Evolutionary conservation across 2,329 filamentous ascomycete species (phyloP).

Genomic region (Xylariaceae sp.): DNA sequence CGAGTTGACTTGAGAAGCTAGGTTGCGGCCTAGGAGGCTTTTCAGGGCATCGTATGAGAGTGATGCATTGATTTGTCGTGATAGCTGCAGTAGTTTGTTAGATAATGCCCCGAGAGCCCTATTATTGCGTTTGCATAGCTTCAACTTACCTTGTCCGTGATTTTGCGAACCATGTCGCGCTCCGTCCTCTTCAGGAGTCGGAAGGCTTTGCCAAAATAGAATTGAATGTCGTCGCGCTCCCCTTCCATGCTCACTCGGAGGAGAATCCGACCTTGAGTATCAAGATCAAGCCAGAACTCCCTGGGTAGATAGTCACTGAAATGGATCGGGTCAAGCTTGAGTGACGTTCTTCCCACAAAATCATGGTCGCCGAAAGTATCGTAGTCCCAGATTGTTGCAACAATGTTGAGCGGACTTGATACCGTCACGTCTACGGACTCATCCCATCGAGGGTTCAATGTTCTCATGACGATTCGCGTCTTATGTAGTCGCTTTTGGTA

Average conservation of each 20-base stretch:
- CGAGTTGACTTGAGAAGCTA: slow-evolving; percentile 48
- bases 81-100: slow-evolving; percentile 54
- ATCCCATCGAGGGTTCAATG: slow-evolving; percentile 92
- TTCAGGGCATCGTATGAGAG: slow-evolving; percentile 78
- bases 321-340: slow-evolving; percentile 96
- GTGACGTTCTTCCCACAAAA: slow-evolving; percentile 90
- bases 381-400: slow-evolving; percentile 97
- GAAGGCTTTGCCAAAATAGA: slow-evolving; percentile 97
- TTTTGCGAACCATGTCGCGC: slow-evolving; percentile 95
- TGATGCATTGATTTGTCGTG: slow-evolving; percentile 84
- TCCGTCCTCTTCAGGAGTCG: slow-evolving; percentile 91
- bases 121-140: background rate
- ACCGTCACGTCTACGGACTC: slow-evolving; percentile 96
- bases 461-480: slow-evolving; percentile 85
- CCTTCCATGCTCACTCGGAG: slow-evolving; percentile 97
- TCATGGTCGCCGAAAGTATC: slow-evolving; percentile 96
- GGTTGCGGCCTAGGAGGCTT: slow-evolving; percentile 63
- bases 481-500: slow-evolving; percentile 96
- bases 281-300: slow-evolving; percentile 96
- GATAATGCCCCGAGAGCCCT: background rate
- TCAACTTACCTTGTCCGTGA: slow-evolving; percentile 81
- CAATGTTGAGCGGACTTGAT: slow-evolving; percentile 83
- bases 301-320: slow-evolving; percentile 93
- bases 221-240: slow-evolving; percentile 95
- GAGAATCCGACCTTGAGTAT: slow-evolving; percentile 85